Percentiles rank a stretch among this genome's conserved stretches.
These are phyloP conservation scores for Cunninghamia lanceolata DNA, from an alignment of 75 land plant genomes.

Conservation along the genomic window DNA sequence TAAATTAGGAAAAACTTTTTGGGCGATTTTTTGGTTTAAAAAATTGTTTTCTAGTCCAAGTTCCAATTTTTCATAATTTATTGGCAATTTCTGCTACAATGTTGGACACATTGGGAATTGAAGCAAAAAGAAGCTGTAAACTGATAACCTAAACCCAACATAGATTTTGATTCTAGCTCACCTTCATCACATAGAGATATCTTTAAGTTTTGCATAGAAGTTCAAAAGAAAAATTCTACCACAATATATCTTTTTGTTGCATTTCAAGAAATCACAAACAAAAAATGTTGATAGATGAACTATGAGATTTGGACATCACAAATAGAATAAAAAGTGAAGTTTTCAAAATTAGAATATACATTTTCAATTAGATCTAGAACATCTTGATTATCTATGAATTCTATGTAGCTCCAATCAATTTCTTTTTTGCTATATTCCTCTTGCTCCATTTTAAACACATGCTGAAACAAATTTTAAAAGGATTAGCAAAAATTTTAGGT, in stretches of 20 bases:
- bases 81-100: too few species aligned
- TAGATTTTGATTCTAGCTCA: neutral
- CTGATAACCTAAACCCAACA: neutral
- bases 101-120: neutral
- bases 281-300: neutral
- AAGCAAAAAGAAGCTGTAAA: neutral
- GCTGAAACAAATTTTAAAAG: slow-evolving; percentile 42
- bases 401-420: slow-evolving; percentile 90
- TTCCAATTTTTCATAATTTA: too few species aligned
- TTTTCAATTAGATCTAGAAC: slow-evolving; percentile 85
- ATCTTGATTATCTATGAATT: slow-evolving; percentile 88
- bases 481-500: neutral
- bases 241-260: too few species aligned
- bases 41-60: too few species aligned
- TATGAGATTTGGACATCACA: neutral
- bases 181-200: neutral
- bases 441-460: slow-evolving; percentile 94
- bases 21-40: too few species aligned
- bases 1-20: too few species aligned
- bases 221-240: too few species aligned
- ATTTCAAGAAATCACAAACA: neutral
- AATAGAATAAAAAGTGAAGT: neutral
- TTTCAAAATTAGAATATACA: slow-evolving; percentile 25
- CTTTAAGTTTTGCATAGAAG: neutral
- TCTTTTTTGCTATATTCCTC: slow-evolving; percentile 79